These are phyloP conservation scores for Alternaria conjuncta DNA, from an alignment of 2,329 filamentous ascomycete genomes.

Conservation along the genomic window DNA sequence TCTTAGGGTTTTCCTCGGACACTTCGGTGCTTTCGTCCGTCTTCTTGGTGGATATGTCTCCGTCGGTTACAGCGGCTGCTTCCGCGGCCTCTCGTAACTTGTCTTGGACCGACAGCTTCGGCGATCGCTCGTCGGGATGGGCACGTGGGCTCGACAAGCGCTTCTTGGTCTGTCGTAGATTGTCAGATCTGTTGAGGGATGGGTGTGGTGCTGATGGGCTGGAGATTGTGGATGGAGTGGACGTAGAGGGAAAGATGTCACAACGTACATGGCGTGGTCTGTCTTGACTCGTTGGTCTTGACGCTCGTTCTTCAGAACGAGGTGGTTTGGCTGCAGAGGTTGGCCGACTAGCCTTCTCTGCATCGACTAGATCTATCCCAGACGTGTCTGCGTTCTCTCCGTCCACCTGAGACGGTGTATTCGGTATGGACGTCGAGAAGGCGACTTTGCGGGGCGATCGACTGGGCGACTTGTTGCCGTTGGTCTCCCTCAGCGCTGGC, in stretches of 20 bases:
- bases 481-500: slow-evolving; percentile 44
- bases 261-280: slow-evolving; percentile 48
- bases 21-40: slow-evolving; percentile 28
- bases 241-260: slow-evolving; percentile 33
- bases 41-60: slow-evolving; percentile 4
- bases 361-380: slow-evolving; percentile 34
- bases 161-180: slow-evolving; percentile 45
- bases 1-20: slow-evolving; percentile 28
- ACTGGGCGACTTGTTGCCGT: slow-evolving; percentile 44
- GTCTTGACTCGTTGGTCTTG: slow-evolving; percentile 31
- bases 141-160: slow-evolving; percentile 46
- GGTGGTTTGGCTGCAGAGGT: slow-evolving; percentile 24
- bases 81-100: slow-evolving; percentile 56
- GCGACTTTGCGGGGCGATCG: slow-evolving; percentile 50
- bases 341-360: slow-evolving; percentile 21
- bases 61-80: slow-evolving; percentile 43
- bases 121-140: slow-evolving; percentile 48
- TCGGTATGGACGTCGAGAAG: slow-evolving; percentile 46
- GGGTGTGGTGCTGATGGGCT: slow-evolving; percentile 12
- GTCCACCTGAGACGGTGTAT: slow-evolving; percentile 38
- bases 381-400: slow-evolving; percentile 44
- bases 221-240: slow-evolving; percentile 12
- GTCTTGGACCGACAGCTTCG: slow-evolving; percentile 54
- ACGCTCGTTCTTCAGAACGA: slow-evolving; percentile 25
- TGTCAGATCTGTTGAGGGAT: slow-evolving; percentile 27